A percentile compares a stretch with the other conserved stretches of the same genome.
These are phyloP conservation scores for Triticum monococcum DNA, from an alignment of 176 grass and related monocot genomes.

Conservation along the genomic window DNA sequence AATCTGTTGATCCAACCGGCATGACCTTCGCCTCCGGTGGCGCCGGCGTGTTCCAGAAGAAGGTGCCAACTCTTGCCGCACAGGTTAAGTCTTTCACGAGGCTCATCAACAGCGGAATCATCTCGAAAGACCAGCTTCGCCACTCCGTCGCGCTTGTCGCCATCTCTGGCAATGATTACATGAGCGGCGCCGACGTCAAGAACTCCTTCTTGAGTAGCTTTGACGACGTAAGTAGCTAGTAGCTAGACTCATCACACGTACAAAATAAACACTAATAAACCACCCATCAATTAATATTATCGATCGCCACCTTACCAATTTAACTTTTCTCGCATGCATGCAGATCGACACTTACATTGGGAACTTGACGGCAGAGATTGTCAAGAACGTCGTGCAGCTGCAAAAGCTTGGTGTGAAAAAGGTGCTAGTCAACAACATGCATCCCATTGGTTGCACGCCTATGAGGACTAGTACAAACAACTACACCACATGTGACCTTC, in stretches of 20 bases:
- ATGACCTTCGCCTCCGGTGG: slow-evolving; percentile 53
- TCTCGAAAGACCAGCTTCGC: background rate
- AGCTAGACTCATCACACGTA: background rate
- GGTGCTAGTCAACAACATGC: slow-evolving; percentile 34
- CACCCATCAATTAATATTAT: no score
- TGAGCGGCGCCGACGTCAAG: background rate
- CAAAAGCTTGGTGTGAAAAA: background rate
- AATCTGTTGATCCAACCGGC: background rate
- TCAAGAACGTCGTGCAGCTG: background rate
- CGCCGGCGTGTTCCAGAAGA: slow-evolving; percentile 22
- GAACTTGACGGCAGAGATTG: background rate
- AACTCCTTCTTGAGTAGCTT: background rate
- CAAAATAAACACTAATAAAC: background rate
- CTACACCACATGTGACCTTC: background rate
- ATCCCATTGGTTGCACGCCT: slow-evolving; percentile 43
- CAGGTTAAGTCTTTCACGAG: background rate
- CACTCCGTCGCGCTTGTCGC: slow-evolving; percentile 24
- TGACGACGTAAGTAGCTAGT: background rate
- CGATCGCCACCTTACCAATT: background rate
- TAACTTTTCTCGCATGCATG: background rate
- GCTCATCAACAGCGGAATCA: background rate
- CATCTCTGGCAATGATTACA: slow-evolving; percentile 36
- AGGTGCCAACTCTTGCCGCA: background rate
- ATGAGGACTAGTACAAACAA: background rate
- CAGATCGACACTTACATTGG: background rate